Evolutionary conservation across 306 rosid genomes (phyloP), one percentile per base, ranked within the genome.

Genomic region (Acmispon strigosus): DNA sequence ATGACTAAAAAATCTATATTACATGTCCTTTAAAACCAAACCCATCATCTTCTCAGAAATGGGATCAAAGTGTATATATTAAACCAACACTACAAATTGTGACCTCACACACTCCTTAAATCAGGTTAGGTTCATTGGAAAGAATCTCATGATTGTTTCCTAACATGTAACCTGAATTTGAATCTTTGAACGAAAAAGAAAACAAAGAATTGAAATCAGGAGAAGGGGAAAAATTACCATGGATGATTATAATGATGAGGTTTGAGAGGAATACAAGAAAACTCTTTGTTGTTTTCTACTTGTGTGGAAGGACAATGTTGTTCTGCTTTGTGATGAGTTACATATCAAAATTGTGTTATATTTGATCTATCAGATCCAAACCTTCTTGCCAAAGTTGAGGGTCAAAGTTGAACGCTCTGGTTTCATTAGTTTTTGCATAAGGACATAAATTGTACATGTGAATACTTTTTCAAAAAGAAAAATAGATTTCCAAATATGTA

Each of bases 201-300:
- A 15, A 12, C 1, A 6, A 12, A 16, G 43, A 60, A 60, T 20
- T 44, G 56, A 48, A 52, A 52, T 53, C 11, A 34, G 18, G 2
- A 8, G 18, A 55, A 75, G 63, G 69, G 50, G 59, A 55, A 50
- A 16, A 10, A 52, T 43, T 74, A 78, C 78, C 80, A 78, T 82
- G 29, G 20, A 12, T 55, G 24, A 3, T 49, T 22, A 22, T 22
- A 22, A 22, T 17, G 50, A 47, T 42, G 60, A 9, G 4, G 20
- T n/a, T 64, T 63, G 62, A 50, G 66, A 54, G 4, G 19, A 60
- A 10, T 50, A 24, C 36, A 47, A 17, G 0, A 6, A 41, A 41
- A 27, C 13, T 22, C 1, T 9, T 49, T 19, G 13, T 2, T 17
- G 20, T 43, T 62, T 42, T 59, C 2, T 20, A 42, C 34, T 43